Evolutionary conservation across 148 eudicot species (phyloP).

Genomic region (Camellia lanceoleosa): DNA sequence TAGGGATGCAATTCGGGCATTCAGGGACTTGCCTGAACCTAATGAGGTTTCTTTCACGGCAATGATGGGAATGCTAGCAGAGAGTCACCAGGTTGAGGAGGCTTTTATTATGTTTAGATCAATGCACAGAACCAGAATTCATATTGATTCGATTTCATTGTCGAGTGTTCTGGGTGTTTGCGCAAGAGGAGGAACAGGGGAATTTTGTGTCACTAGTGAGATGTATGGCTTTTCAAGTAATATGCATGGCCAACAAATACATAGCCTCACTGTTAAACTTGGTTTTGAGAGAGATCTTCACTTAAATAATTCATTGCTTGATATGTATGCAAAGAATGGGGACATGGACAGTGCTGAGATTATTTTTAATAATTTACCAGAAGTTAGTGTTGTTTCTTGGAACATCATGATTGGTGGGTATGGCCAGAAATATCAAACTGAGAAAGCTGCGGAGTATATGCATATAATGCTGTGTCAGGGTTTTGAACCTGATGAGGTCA

Average conservation of each 20-base stretch:
- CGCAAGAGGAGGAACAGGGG: conserved; percentile 30
- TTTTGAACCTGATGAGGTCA: conserved; percentile 67
- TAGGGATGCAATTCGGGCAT: conserved; percentile 46
- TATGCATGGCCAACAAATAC: conserved; percentile 46
- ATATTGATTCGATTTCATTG: conserved; percentile 58
- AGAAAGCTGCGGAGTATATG: conserved; percentile 52
- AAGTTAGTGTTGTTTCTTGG: conserved; percentile 64
- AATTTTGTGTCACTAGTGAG: conserved; percentile 16
- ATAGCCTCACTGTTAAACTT: conserved; percentile 56
- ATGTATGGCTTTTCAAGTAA: conserved; percentile 28
- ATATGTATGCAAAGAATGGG: conserved; percentile 68
- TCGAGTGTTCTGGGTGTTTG: conserved; percentile 65
- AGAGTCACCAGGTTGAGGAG: conserved; percentile 48
- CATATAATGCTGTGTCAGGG: conserved; percentile 51
- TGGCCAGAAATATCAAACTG: conserved; percentile 44
- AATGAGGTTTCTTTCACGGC: conserved; percentile 87
- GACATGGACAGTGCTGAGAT: conserved; percentile 58
- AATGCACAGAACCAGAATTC: conserved; percentile 45
- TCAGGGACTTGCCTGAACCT: conserved; percentile 52
- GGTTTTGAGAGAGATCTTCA: conserved; percentile 63
- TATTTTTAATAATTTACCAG: conserved; percentile 37
- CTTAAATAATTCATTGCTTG: conserved; percentile 63
- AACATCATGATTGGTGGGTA: conserved; percentile 81
- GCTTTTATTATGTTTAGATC: conserved; percentile 55
- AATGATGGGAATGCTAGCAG: conserved; percentile 58